Evolutionary conservation across 1,284 basidiomycete species (phyloP), one percentile per base, ranked within the genome.

Genomic region (Sparassis latifolia): DNA sequence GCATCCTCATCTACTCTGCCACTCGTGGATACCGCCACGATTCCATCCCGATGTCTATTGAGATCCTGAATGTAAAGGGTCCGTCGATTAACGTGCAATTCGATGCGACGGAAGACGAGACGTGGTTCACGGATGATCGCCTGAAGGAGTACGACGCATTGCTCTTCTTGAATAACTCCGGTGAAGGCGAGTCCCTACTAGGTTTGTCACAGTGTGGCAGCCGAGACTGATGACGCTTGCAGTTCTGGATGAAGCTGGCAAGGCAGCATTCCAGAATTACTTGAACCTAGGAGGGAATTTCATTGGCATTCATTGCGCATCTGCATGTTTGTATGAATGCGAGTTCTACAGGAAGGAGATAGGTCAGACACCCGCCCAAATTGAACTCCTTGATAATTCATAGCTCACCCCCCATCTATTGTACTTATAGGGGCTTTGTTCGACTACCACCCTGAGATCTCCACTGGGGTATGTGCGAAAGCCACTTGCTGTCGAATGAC

Each of bases 241-340:
- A 80, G 84, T 92, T 3, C 74, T 91, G 12, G 78, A 86, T 59
- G 71, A 72, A 4, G 56, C 66, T 10, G 81, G 82, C 4, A 79
- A 86, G 60, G 67, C 69, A 1, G 85, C 84, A 2, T 75, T 92
- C 40, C 77, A 82, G 54, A 74, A 67, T 7, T 91, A 84, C 63
- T 68, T 90, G 33, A 73, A 87, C 62, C 66, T 74, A 1, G 86
- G 87, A 35, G 88, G 88, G 1, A 86, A 85, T 61, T 89, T 86
- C 52, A 67, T 79, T 39, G 86, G 75, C 1, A 69, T 89, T 28
- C 88, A 90, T 60, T 76, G 84, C 35, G 83, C 86, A 1, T 80
- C 84, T 1, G 87, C 84, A 49, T 80, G 79, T 44, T 69, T 90
- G 10, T 74, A 77, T 48, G 85, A 84, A 58, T 79, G 79, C 3